These are phyloP conservation scores for Annulohypoxylon bovei DNA, from an alignment of 495 filamentous ascomycete genomes.

Conservation along the genomic window DNA sequence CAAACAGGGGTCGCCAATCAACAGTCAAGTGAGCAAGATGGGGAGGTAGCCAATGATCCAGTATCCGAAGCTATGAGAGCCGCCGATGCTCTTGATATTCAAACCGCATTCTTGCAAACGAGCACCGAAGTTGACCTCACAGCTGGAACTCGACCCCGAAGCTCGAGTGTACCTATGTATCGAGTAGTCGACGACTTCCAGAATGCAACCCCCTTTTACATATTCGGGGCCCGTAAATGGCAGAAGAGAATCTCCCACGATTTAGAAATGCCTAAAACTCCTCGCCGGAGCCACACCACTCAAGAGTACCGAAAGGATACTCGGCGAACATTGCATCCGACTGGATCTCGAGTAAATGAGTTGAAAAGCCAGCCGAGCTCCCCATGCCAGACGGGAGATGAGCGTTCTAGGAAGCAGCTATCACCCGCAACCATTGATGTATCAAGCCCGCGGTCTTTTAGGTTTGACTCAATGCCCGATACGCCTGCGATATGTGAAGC, in stretches of 20 bases:
- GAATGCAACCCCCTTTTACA: slow-evolving; percentile 42
- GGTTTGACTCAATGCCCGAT: slow-evolving; percentile 27
- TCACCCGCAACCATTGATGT: slow-evolving; percentile 28
- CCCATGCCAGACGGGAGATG: slow-evolving; percentile 3
- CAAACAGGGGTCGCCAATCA: not conserved
- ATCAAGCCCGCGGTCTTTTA: slow-evolving; percentile 15
- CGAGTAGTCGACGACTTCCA: slow-evolving; percentile 43
- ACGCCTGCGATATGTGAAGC: slow-evolving; percentile 43
- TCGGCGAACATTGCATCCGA: slow-evolving; percentile 4
- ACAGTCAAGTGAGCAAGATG: slow-evolving; percentile 10
- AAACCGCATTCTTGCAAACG: slow-evolving; percentile 57
- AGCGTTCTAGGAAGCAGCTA: not conserved
- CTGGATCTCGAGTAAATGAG: slow-evolving; percentile 15
- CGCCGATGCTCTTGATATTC: slow-evolving; percentile 59
- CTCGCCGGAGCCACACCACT: slow-evolving; percentile 23
- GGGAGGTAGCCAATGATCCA: slow-evolving; percentile 47
- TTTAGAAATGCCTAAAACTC: not conserved
- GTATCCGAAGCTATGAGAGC: slow-evolving; percentile 59
- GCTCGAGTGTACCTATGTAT: slow-evolving; percentile 48
- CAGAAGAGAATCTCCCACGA: slow-evolving; percentile 10
- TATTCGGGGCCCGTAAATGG: slow-evolving; percentile 39
- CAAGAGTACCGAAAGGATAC: slow-evolving; percentile 15
- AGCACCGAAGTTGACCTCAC: slow-evolving; percentile 52
- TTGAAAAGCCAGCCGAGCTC: not conserved
- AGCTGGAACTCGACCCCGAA: slow-evolving; percentile 44